These are phyloP conservation scores for Hawksworthiomyces lignivorus DNA, from an alignment of 2,329 filamentous ascomycete genomes.

Conservation along the genomic window DNA sequence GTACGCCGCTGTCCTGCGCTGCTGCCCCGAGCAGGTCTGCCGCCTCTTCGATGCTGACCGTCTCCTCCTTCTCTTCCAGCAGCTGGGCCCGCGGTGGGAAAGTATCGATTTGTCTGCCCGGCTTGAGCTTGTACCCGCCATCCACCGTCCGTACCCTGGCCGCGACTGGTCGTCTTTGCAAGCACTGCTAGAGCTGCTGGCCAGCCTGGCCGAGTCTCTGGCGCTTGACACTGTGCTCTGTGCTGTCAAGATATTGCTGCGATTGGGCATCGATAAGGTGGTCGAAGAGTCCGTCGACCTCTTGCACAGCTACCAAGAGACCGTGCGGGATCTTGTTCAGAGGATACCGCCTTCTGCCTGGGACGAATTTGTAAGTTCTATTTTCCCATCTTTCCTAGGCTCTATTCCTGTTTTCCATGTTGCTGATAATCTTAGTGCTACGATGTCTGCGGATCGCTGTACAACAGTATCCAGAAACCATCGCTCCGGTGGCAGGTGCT, in stretches of 20 bases:
- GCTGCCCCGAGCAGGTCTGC: slow-evolving; percentile 27
- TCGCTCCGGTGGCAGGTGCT: slow-evolving; percentile 51
- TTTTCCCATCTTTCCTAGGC: slow-evolving; percentile 22
- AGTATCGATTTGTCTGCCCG: slow-evolving; percentile 23
- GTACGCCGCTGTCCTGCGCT: slow-evolving; percentile 49
- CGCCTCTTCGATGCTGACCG: slow-evolving; percentile 36
- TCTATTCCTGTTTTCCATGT: slow-evolving; percentile 12
- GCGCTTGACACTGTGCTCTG: slow-evolving; percentile 27
- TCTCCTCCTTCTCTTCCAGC: slow-evolving; percentile 47
- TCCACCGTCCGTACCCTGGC: slow-evolving; percentile 17
- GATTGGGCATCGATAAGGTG: slow-evolving; percentile 47
- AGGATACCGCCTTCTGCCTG: slow-evolving; percentile 31
- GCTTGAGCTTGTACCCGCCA: slow-evolving; percentile 14
- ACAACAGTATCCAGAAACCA: slow-evolving; percentile 37
- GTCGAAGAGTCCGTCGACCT: slow-evolving; percentile 37
- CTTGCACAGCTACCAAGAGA: slow-evolving; percentile 29
- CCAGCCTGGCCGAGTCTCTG: slow-evolving; percentile 28
- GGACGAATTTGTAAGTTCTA: slow-evolving; percentile 27
- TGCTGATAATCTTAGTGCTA: slow-evolving; percentile 31
- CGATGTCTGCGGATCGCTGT: slow-evolving; percentile 39
- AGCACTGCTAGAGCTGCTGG: slow-evolving; percentile 36
- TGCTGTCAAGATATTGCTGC: slow-evolving; percentile 40
- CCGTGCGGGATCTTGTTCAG: slow-evolving; percentile 36
- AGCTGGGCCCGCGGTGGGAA: slow-evolving; percentile 48
- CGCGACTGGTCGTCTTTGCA: slow-evolving; percentile 39